Conservation (phyloP, 2,329 filamentous ascomycete genomes). For the Geosmithia putterillii region DNA sequence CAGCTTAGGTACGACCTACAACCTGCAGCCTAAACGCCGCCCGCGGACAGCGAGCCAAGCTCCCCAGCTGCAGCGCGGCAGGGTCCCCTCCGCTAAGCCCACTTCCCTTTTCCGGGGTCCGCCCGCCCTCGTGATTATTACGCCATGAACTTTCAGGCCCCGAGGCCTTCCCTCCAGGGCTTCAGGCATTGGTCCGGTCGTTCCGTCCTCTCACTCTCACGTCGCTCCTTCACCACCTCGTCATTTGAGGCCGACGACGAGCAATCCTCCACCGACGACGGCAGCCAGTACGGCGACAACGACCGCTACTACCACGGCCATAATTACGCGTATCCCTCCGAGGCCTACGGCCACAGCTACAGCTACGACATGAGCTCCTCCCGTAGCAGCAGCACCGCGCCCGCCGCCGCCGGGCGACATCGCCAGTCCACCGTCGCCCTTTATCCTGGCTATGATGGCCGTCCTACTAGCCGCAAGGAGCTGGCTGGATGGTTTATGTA, state of each 20-base stretch:
- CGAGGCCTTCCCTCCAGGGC: constrained; percentile 27
- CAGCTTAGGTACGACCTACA: no score
- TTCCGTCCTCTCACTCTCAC: constrained; percentile 33
- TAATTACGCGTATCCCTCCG: no score
- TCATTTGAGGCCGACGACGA: constrained; percentile 62
- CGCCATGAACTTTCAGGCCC: constrained; percentile 9
- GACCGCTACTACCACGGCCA: background rate
- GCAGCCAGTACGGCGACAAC: background rate
- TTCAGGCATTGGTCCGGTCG: constrained; percentile 33
- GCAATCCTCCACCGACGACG: constrained; percentile 32
- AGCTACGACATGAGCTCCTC: constrained; percentile 23
- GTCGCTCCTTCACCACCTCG: constrained; percentile 44
- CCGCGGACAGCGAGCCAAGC: background rate
- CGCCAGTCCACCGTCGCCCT: constrained; percentile 23
- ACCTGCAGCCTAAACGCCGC: no score
- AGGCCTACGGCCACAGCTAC: no score
- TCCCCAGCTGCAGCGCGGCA: background rate
- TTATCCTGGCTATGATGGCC: constrained; percentile 75
- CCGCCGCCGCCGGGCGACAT: constrained; percentile 10
- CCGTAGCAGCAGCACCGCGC: constrained; percentile 18
- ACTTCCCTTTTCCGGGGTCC: no score
- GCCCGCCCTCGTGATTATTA: no score
- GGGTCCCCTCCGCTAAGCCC: background rate
- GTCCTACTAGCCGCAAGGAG: constrained; percentile 81
- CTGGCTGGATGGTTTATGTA: constrained; percentile 92